Evolutionary conservation across 2,329 filamentous ascomycete genomes (phyloP).

Genomic region (Beauveria australis): DNA sequence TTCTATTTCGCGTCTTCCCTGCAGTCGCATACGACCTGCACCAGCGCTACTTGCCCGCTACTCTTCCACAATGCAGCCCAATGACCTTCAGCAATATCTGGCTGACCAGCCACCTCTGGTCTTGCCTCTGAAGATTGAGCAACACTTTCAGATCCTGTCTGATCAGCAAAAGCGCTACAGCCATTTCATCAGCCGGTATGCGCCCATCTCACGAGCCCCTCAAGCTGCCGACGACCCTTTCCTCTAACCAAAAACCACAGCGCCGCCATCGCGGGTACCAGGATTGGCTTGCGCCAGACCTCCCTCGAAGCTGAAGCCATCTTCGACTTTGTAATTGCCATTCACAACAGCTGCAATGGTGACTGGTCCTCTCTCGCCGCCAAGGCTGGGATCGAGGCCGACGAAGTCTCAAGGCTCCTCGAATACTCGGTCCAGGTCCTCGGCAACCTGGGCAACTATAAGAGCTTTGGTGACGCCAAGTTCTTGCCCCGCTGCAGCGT

Average conservation of each 20-base stretch:
- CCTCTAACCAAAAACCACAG: conserved; percentile 41
- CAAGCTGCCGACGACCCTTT: conserved; percentile 22
- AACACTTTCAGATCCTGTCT: conserved; percentile 75
- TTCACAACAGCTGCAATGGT: conserved; percentile 58
- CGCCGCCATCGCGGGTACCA: conserved; percentile 67
- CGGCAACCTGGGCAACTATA: conserved; percentile 77
- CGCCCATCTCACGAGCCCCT: neutral
- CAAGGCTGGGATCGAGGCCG: conserved; percentile 55
- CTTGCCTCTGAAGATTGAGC: conserved; percentile 81
- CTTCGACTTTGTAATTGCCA: conserved; percentile 69
- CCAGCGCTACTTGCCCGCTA: conserved; percentile 16
- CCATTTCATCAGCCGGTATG: conserved; percentile 76
- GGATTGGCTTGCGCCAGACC: conserved; percentile 72
- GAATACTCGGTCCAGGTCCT: conserved; percentile 74
- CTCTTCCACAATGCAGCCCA: conserved; percentile 43
- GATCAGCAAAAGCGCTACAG: conserved; percentile 82
- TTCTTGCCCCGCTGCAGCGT: conserved; percentile 67
- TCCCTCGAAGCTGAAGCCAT: conserved; percentile 76
- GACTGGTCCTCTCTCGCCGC: conserved; percentile 62
- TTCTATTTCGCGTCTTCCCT: neutral
- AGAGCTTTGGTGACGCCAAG: conserved; percentile 78
- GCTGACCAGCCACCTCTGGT: conserved; percentile 86
- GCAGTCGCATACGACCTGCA: neutral
- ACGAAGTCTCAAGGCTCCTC: conserved; percentile 60
- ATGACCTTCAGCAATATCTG: conserved; percentile 67